phyloP scores from a whole-genome alignment of 2,329 filamentous ascomycete species.

The Fusarium verticillioides region DNA sequence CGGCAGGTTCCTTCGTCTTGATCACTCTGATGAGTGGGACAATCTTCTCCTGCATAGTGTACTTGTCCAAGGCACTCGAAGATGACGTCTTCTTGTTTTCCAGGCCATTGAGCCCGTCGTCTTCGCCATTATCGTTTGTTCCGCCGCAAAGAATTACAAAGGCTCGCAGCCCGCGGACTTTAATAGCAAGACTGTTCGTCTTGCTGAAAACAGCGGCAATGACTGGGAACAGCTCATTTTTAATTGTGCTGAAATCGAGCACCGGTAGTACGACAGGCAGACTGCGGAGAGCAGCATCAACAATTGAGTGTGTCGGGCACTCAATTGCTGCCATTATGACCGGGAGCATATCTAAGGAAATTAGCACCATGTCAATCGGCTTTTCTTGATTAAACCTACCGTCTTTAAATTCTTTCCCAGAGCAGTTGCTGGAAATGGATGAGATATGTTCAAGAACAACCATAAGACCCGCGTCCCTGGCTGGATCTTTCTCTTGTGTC shows the following conservation, averaged over 20 bases:
- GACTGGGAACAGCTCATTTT: conserved; percentile 94
- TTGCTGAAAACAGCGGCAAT: conserved; percentile 91
- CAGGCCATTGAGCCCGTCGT: conserved; percentile 82
- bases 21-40: conserved; percentile 90
- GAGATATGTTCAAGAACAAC: conserved; percentile 87
- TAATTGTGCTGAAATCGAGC: conserved; percentile 95
- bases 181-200: conserved; percentile 93
- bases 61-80: conserved; percentile 90
- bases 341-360: conserved; percentile 79
- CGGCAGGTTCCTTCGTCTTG: conserved; percentile 96
- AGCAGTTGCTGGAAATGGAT: conserved; percentile 81
- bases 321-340: conserved; percentile 86
- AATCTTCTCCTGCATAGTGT: conserved; percentile 98
- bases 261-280: conserved; percentile 84
- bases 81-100: conserved; percentile 71
- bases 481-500: conserved; percentile 77
- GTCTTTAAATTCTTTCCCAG: conserved; percentile 94
- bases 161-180: conserved; percentile 89
- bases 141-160: conserved; percentile 92
- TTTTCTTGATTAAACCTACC: conserved; percentile 61
- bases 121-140: conserved; percentile 58
- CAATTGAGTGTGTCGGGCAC: conserved; percentile 87
- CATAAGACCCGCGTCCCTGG: conserved; percentile 90
- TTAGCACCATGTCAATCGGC: not conserved
- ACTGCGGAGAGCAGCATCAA: conserved; percentile 84